These are phyloP conservation scores for Talaromyces islandicus DNA, from an alignment of 2,329 filamentous ascomycete genomes.

Conservation along the genomic window DNA sequence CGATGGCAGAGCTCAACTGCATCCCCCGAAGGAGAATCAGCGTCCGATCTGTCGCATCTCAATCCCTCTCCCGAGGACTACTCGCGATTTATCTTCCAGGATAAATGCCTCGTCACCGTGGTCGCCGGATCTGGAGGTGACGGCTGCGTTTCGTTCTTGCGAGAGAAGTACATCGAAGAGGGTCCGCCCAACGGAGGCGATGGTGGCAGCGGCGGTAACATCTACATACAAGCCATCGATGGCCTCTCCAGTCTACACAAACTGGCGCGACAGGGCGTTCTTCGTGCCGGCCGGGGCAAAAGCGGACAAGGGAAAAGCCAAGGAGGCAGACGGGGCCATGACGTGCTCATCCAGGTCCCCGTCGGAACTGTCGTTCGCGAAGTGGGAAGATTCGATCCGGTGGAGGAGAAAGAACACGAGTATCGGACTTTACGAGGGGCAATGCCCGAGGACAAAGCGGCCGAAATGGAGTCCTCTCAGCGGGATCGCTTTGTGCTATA, in stretches of 20 bases:
- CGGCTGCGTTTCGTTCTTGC: slow-evolving; percentile 88
- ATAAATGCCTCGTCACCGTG: slow-evolving; percentile 73
- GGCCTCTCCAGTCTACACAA: slow-evolving; percentile 93
- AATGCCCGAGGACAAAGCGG: slow-evolving; percentile 32
- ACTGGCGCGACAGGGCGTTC: slow-evolving; percentile 67
- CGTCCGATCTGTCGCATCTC: slow-evolving; percentile 50
- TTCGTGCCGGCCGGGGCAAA: slow-evolving; percentile 39
- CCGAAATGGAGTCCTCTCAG: slow-evolving; percentile 36
- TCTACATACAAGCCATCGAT: slow-evolving; percentile 89
- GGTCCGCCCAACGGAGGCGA: slow-evolving; percentile 94
- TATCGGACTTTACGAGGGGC: slow-evolving; percentile 18
- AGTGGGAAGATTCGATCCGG: slow-evolving; percentile 69
- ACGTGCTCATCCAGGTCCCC: slow-evolving; percentile 82
- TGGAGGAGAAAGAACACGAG: slow-evolving; percentile 56
- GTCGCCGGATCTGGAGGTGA: slow-evolving; percentile 78
- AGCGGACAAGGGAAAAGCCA: slow-evolving; percentile 44
- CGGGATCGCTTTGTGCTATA: slow-evolving; percentile 81
- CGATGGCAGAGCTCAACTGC: slow-evolving; percentile 20
- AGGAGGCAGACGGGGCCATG: slow-evolving; percentile 72
- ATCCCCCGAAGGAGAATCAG: slow-evolving; percentile 12
- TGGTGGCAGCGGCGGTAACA: slow-evolving; percentile 81
- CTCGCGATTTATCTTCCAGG: slow-evolving; percentile 73
- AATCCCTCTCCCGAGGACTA: slow-evolving; percentile 84
- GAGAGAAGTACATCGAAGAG: slow-evolving; percentile 82
- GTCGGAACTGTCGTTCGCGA: slow-evolving; percentile 89